A percentile compares a stretch with the other conserved stretches of the same genome.
These are phyloP conservation scores for Suhomyces bokatorum DNA, from an alignment of 1,139 yeast species.

Conservation along the genomic window DNA sequence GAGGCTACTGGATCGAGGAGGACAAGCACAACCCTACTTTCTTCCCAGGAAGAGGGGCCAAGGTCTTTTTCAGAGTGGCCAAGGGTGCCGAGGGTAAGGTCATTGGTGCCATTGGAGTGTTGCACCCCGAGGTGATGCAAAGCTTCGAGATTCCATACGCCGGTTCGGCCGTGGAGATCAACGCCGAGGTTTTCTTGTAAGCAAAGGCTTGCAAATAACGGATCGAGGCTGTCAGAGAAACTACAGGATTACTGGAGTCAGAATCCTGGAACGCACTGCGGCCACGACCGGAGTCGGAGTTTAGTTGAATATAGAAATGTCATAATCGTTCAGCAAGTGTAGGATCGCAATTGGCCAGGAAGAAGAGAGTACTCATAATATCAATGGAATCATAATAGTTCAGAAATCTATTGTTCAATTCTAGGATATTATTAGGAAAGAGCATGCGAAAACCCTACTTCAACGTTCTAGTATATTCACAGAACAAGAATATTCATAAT, in stretches of 20 bases:
- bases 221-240: neutral
- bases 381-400: no score
- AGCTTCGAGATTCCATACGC: slow-evolving; percentile 92
- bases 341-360: no score
- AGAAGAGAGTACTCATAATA: no score
- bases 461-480: no score
- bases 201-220: neutral
- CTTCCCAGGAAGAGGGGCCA: slow-evolving; percentile 98
- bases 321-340: neutral
- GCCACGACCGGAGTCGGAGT: no score
- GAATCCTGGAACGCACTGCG: no score
- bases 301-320: neutral
- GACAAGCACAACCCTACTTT: slow-evolving; percentile 68
- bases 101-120: slow-evolving; percentile 87
- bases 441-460: no score
- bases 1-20: slow-evolving; percentile 87
- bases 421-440: no score
- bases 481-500: no score
- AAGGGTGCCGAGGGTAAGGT: slow-evolving; percentile 56
- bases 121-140: slow-evolving; percentile 91
- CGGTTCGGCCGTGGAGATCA: slow-evolving; percentile 85
- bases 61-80: slow-evolving; percentile 67
- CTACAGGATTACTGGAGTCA: no score
- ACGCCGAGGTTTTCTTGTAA: slow-evolving; percentile 79
- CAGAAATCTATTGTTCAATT: no score